These are phyloP conservation scores for Dacryopinax spathularia DNA, from an alignment of 768 basidiomycete species.

Conservation along the genomic window DNA sequence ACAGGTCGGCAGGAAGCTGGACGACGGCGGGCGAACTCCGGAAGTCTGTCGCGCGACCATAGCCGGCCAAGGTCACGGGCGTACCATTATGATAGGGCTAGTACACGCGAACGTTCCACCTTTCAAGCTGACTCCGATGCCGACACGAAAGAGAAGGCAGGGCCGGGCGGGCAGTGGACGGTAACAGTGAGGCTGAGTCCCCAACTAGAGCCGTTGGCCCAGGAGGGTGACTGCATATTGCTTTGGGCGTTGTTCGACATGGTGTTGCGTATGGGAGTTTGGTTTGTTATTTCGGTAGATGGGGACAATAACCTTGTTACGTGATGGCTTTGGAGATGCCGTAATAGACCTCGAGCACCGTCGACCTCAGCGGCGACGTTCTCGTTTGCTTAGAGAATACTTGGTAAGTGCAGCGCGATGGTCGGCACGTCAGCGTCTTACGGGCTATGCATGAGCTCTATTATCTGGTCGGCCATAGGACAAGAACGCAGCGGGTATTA, in stretches of 20 bases:
- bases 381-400: too few relatives aligned
- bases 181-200: not conserved
- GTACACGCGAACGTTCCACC: constrained; percentile 57
- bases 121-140: too few relatives aligned
- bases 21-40: constrained; percentile 78
- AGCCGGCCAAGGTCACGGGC: constrained; percentile 80
- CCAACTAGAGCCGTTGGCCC: not conserved
- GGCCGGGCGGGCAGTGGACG: not conserved
- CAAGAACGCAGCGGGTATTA: too few relatives aligned
- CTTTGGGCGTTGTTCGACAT: not conserved
- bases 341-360: too few relatives aligned
- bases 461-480: too few relatives aligned
- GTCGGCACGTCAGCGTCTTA: too few relatives aligned
- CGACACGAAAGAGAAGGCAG: too few relatives aligned
- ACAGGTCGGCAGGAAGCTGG: constrained; percentile 54
- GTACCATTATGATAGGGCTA: constrained; percentile 61
- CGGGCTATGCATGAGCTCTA: too few relatives aligned
- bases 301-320: too few relatives aligned
- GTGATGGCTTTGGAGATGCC: too few relatives aligned
- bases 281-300: constrained; percentile 1
- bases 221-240: not conserved
- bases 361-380: too few relatives aligned
- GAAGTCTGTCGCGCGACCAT: constrained; percentile 79
- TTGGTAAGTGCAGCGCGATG: too few relatives aligned
- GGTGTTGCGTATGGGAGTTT: not conserved